Evolutionary conservation across 1,139 yeast genomes (phyloP).

Genomic region (Blastobotrys capitulatus): DNA sequence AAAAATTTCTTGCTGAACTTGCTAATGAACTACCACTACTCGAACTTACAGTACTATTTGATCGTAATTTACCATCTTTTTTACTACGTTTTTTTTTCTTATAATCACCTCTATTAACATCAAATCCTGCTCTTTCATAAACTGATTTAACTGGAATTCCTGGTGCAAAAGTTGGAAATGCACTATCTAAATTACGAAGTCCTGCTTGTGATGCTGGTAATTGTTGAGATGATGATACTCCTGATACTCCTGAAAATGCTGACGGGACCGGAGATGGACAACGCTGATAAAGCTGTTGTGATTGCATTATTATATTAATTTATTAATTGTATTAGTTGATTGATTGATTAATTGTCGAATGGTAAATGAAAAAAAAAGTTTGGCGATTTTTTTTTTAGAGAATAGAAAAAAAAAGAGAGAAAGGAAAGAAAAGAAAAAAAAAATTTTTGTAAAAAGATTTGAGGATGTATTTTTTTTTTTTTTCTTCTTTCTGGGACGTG

Average conservation of each 20-base stretch:
- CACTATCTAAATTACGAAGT: slow-evolving; percentile 29
- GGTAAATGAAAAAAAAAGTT: too few relatives aligned
- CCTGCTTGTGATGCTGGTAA: background rate
- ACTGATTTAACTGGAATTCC: slow-evolving; percentile 32
- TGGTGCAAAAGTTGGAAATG: slow-evolving; percentile 35
- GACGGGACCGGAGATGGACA: slow-evolving; percentile 11
- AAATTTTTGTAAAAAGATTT: background rate
- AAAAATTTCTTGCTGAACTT: slow-evolving; percentile 3
- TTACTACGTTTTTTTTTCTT: background rate
- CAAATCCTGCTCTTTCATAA: slow-evolving; percentile 40
- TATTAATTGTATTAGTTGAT: background rate
- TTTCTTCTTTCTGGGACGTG: background rate
- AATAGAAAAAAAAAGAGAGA: background rate
- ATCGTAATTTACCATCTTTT: background rate
- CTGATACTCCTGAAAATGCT: background rate
- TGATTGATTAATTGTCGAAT: background rate
- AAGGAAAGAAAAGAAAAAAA: background rate
- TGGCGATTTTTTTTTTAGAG: too few relatives aligned
- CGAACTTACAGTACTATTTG: slow-evolving; percentile 1
- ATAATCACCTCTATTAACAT: slow-evolving; percentile 25
- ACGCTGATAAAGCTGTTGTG: background rate
- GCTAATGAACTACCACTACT: background rate
- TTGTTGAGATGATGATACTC: too few relatives aligned
- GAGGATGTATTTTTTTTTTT: background rate
- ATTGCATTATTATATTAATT: background rate